Percentiles rank a stretch among this genome's conserved stretches.
Evolutionary conservation across 495 filamentous ascomycete genomes (phyloP).

Genomic region (Opeltia flavorubescens): DNA sequence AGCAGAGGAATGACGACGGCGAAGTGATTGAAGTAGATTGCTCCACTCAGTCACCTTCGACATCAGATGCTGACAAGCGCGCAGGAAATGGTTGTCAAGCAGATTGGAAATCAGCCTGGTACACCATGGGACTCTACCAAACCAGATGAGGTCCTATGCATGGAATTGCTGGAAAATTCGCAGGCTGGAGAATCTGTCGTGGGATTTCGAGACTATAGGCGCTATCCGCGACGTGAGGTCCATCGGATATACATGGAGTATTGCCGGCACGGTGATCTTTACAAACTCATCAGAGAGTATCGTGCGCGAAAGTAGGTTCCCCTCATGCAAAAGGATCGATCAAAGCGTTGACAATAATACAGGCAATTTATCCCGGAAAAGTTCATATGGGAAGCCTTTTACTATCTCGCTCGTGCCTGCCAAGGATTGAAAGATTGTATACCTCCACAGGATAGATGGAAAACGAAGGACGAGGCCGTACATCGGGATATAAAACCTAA

Average conservation of each 20-base stretch:
- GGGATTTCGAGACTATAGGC: conserved; percentile 1
- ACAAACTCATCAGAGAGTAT: conserved; percentile 3
- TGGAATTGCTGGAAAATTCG: not conserved
- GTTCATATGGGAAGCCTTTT: conserved; percentile 10
- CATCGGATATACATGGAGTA: conserved; percentile 13
- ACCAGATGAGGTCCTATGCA: conserved; percentile 4
- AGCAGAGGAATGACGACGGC: conserved; percentile 1
- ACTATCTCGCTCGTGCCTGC: conserved; percentile 5
- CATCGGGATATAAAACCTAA: conserved; percentile 10
- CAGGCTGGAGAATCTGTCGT: not conserved
- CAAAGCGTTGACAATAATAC: not conserved
- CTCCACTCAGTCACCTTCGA: not conserved
- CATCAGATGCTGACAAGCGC: not conserved
- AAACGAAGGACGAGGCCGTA: conserved; percentile 3
- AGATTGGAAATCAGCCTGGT: not conserved
- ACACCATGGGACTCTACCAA: not conserved
- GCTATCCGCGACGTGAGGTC: not conserved
- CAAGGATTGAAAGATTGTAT: not conserved
- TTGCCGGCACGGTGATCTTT: conserved; percentile 7
- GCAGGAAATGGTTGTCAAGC: conserved; percentile 10
- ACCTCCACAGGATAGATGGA: not conserved
- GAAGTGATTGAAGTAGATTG: conserved; percentile 6
- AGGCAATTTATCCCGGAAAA: conserved; percentile 7
- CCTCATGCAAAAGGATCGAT: not conserved
- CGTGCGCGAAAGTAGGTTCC: not conserved